Evolutionary conservation across 2,329 filamentous ascomycete species (phyloP), one percentile per base, ranked within the genome.

Genomic region (Talaromyces sp.): DNA sequence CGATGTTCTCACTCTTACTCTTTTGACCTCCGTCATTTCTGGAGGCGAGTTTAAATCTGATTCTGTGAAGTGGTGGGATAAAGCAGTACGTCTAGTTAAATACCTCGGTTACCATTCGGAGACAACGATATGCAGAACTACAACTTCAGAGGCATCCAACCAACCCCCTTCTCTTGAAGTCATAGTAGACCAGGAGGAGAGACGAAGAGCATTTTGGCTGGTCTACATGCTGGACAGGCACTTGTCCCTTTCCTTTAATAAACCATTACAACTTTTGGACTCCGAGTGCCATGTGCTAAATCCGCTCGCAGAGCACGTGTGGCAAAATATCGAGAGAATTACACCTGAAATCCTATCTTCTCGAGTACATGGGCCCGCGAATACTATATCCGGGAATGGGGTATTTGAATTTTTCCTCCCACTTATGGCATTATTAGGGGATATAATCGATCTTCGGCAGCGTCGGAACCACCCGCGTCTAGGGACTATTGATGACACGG

Each of bases 331-430:
- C 11, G 56, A 58, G 26, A 56, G 10, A 26, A 17, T 19, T 8
- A 13, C 46, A 32, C 50, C 50, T 21, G 56, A 58, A n/a, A 35
- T n/a, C 9, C 46, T 58, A 21, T 41, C 46, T 24, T 29, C 27
- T 17, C 56, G 46, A 10, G n/a, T 35, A 8, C 62, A 76, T 3
- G 80, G 79, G 0, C 77, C 80, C 1, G 73, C 64, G 4, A 67
- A 63, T 7, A 64, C 64, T 19, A 63, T 73, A 35, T 74, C 76
- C 0, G 80, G 80, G 0, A 73, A 73, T 4, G 76, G 77, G 0
- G 78, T 81, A 41, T 82, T 82, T 52, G 80, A 81, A 62, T 82
- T 77, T 61, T 82, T 82, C 56, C 68, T 82, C 4, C 80, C 80
- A 0, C 69, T 82, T 1, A 81, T 81, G 76, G 72, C 74, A 0